These are phyloP conservation scores for Arabis hirsuta DNA, from an alignment of 345 rosid species.

Conservation along the genomic window DNA sequence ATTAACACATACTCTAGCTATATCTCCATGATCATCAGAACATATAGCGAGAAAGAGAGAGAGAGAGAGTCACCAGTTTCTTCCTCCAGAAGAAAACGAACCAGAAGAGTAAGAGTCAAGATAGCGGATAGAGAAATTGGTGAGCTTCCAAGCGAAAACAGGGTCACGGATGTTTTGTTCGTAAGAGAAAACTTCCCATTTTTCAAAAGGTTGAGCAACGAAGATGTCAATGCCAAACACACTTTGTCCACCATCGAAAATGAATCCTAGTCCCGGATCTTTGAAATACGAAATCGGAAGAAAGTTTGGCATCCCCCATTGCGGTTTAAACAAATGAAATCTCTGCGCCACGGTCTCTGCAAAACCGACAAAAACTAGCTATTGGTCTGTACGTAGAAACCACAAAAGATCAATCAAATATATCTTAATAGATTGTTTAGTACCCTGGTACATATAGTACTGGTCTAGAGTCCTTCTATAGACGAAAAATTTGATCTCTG, in stretches of 20 bases:
- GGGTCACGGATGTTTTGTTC: slow-evolving; percentile 29
- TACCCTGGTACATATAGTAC: slow-evolving; percentile 2
- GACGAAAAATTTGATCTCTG: slow-evolving; percentile 18
- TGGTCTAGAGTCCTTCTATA: background rate
- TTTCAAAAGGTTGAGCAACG: slow-evolving; percentile 11
- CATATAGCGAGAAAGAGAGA: background rate
- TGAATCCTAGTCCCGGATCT: background rate
- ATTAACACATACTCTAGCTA: background rate
- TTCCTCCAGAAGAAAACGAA: slow-evolving; percentile 27
- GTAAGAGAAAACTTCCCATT: slow-evolving; percentile 26
- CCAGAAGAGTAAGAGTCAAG: slow-evolving; percentile 20
- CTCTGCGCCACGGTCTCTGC: slow-evolving; percentile 8
- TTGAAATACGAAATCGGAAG: slow-evolving; percentile 12
- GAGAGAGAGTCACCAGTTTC: slow-evolving; percentile 27
- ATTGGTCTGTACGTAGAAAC: background rate
- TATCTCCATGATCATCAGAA: background rate
- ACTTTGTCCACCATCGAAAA: slow-evolving; percentile 25
- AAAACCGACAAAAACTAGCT: background rate
- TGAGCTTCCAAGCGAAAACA: slow-evolving; percentile 13
- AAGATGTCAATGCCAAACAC: slow-evolving; percentile 36
- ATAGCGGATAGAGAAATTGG: background rate
- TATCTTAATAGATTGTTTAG: background rate
- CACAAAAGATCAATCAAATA: background rate
- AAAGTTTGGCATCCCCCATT: background rate
- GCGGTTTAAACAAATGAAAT: slow-evolving; percentile 13